A percentile compares a stretch with the other conserved stretches of the same genome.
Evolutionary conservation across 2,329 filamentous ascomycete genomes (phyloP).

Genomic region (Nemania sp.): DNA sequence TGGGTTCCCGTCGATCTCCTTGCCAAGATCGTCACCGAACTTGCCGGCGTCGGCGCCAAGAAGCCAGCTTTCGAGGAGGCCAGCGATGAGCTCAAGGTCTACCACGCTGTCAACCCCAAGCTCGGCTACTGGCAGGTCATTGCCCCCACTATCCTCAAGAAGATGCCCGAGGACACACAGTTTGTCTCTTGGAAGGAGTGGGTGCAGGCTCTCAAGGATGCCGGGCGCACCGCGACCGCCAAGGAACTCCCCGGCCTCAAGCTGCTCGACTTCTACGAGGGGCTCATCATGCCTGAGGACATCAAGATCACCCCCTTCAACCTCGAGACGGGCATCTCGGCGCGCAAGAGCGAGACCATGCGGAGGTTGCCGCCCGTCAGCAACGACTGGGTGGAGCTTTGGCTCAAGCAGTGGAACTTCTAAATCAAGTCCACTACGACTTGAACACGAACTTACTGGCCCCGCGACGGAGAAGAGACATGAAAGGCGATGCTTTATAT

Average conservation of each 20-base stretch:
- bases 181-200: conserved; percentile 29
- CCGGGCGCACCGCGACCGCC: conserved; percentile 24
- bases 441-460: too few relatives aligned
- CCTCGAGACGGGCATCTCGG: conserved; percentile 27
- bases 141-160: conserved; percentile 24
- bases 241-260: conserved; percentile 32
- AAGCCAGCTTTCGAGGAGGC: conserved; percentile 26
- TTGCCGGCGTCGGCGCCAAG: conserved; percentile 42
- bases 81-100: conserved; percentile 30
- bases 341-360: conserved; percentile 27
- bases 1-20: conserved; percentile 59
- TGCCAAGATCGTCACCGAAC: conserved; percentile 51
- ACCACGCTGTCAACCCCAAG: conserved; percentile 33
- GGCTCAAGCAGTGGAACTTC: conserved; percentile 32
- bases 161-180: conserved; percentile 27
- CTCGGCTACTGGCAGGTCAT: conserved; percentile 32
- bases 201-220: conserved; percentile 29
- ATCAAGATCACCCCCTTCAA: conserved; percentile 30
- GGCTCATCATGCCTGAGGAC: conserved; percentile 24
- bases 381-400: conserved; percentile 31
- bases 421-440: conserved; percentile 2
- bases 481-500: conserved; percentile 12
- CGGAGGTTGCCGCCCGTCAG: conserved; percentile 25
- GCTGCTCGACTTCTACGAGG: conserved; percentile 33
- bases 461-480: conserved; percentile 3